Conservation (phyloP, 2,329 filamentous ascomycete genomes). For the Fusarium sambucinum region DNA sequence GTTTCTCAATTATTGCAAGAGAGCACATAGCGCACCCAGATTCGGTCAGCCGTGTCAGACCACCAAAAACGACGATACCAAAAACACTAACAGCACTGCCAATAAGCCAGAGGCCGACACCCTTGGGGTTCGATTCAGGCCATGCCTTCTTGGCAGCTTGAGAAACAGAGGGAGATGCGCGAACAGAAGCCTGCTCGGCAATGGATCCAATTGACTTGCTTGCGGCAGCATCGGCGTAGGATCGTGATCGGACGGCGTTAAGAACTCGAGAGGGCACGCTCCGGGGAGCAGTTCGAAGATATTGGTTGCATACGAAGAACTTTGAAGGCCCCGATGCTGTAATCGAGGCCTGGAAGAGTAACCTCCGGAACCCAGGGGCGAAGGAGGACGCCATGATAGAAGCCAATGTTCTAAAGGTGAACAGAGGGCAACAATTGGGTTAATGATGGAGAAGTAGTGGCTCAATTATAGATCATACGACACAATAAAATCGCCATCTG, state of each 20-base stretch:
- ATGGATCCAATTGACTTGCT: slow-evolving; percentile 48
- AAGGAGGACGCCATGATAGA: slow-evolving; percentile 58
- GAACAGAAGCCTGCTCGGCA: slow-evolving; percentile 45
- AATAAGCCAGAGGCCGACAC: slow-evolving; percentile 91
- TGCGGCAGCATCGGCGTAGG: slow-evolving; percentile 53
- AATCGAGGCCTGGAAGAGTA: slow-evolving; percentile 54
- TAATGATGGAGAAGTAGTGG: slow-evolving; percentile 10
- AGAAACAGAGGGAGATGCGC: slow-evolving; percentile 40
- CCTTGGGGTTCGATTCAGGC: slow-evolving; percentile 76
- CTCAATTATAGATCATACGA: slow-evolving; percentile 42
- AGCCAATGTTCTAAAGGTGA: slow-evolving; percentile 33
- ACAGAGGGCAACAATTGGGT: slow-evolving; percentile 13
- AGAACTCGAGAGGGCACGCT: slow-evolving; percentile 56
- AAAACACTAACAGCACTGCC: slow-evolving; percentile 94
- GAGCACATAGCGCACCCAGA: slow-evolving; percentile 77
- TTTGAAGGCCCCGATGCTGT: slow-evolving; percentile 50
- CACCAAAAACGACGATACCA: slow-evolving; percentile 95
- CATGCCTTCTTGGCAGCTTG: slow-evolving; percentile 56
- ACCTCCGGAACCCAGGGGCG: slow-evolving; percentile 57
- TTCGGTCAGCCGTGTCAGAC: slow-evolving; percentile 92
- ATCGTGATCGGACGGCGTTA: slow-evolving; percentile 55
- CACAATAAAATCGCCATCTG: slow-evolving; percentile 32
- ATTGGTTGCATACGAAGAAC: slow-evolving; percentile 64
- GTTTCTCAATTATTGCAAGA: background rate
- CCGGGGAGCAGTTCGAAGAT: slow-evolving; percentile 54